Percentiles rank a stretch among this genome's conserved stretches.
phyloP scores from a whole-genome alignment of 75 land plant species.

The Adiantum capillusveneris region DNA sequence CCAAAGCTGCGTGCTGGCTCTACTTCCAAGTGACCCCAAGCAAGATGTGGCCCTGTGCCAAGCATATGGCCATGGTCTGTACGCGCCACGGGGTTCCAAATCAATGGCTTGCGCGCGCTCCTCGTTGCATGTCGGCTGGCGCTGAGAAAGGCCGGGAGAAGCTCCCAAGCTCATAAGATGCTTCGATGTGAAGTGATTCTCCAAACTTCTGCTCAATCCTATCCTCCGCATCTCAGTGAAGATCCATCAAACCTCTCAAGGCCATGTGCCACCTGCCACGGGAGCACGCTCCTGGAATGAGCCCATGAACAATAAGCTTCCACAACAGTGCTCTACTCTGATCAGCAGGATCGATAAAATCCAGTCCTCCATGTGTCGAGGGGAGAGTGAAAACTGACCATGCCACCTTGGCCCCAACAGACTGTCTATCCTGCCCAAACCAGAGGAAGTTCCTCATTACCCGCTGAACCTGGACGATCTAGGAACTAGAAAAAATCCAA shows the following conservation, averaged over 20 bases:
- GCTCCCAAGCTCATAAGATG: background rate
- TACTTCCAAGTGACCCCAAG: no score
- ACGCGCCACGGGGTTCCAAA: background rate
- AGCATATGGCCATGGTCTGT: no score
- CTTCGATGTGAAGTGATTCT: background rate
- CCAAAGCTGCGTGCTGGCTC: no score
- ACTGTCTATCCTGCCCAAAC: background rate
- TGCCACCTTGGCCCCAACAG: conserved; percentile 2
- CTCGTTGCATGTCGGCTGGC: no score
- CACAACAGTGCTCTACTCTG: background rate
- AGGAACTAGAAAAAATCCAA: conserved; percentile 1
- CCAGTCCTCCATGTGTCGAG: background rate
- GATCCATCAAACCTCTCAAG: background rate
- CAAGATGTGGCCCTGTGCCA: no score
- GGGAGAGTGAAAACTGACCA: background rate
- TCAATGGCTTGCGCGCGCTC: background rate
- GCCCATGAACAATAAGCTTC: background rate
- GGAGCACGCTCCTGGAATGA: background rate
- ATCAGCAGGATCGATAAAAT: background rate
- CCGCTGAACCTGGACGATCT: background rate
- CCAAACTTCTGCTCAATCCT: background rate
- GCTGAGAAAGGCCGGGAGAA: no score
- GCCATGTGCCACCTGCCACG: background rate
- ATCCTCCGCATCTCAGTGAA: background rate
- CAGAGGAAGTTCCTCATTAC: conserved; percentile 4